Percentiles rank a stretch among this genome's conserved stretches.
Evolutionary conservation across 768 basidiomycete genomes (phyloP).

Genomic region (Lactarius hatsudake): DNA sequence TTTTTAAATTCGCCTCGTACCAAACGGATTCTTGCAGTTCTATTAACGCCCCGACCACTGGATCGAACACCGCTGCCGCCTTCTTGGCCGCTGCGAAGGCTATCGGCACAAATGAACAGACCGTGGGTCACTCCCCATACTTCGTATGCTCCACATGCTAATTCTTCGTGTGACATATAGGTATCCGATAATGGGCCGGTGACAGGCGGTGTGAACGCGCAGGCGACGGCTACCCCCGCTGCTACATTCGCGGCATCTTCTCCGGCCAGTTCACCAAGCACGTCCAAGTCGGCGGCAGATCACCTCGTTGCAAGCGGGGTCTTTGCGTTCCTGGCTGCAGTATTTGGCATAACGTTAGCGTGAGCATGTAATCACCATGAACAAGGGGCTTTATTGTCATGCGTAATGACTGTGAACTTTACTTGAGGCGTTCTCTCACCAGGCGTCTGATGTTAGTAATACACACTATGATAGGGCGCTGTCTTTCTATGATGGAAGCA

Average conservation of each 20-base stretch:
- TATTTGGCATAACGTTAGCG: constrained; percentile 7
- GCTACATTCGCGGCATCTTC: background rate
- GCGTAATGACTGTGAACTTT: background rate
- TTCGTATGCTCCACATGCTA: background rate
- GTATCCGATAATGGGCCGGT: constrained; percentile 40
- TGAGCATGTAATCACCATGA: background rate
- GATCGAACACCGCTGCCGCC: constrained; percentile 41
- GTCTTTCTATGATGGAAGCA: background rate
- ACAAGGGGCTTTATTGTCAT: background rate
- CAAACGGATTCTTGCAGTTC: constrained; percentile 24
- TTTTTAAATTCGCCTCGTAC: background rate
- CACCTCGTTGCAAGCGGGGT: constrained; percentile 13
- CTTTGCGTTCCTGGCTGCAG: constrained; percentile 8
- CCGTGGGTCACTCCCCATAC: constrained; percentile 33
- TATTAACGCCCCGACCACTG: constrained; percentile 49
- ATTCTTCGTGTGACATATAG: constrained; percentile 27
- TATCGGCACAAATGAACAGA: constrained; percentile 37
- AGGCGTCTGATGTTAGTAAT: background rate
- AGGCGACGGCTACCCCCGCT: constrained; percentile 20
- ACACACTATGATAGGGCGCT: background rate
- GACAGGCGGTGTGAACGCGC: constrained; percentile 38
- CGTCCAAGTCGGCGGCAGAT: background rate
- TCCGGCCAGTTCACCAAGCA: background rate
- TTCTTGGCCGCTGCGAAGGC: constrained; percentile 43
- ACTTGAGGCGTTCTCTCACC: background rate